A percentile compares a stretch with the other conserved stretches of the same genome.
phyloP scores from a whole-genome alignment of 2,329 filamentous ascomycete species.

The Corinectria fuckeliana region DNA sequence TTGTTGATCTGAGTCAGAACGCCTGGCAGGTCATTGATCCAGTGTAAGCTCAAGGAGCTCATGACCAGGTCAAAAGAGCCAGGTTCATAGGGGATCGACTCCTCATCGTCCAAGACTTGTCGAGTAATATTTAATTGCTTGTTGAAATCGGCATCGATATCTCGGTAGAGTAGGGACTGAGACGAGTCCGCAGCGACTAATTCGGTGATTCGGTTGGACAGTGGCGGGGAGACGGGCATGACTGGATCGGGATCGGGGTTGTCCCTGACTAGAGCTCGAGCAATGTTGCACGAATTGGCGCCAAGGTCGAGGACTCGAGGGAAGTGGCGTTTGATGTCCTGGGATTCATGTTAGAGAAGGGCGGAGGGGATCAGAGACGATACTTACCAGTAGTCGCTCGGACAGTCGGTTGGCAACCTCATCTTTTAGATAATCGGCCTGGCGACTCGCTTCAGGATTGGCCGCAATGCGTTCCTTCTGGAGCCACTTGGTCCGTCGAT shows the following conservation, averaged over 20 bases:
- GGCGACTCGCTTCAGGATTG: conserved; percentile 73
- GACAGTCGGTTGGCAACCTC: conserved; percentile 86
- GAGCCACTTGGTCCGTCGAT: conserved; percentile 82
- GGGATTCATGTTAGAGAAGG: conserved; percentile 22
- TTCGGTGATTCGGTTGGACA: conserved; percentile 73
- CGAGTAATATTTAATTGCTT: conserved; percentile 73
- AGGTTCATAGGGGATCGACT: conserved; percentile 76
- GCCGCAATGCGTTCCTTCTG: conserved; percentile 87
- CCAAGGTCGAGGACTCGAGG: conserved; percentile 87
- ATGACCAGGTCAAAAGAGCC: conserved; percentile 88
- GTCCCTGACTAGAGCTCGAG: conserved; percentile 75
- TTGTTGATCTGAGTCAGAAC: conserved; percentile 84
- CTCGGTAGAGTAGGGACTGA: conserved; percentile 77
- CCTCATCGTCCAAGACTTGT: conserved; percentile 75
- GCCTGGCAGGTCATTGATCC: conserved; percentile 95
- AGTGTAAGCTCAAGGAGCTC: conserved; percentile 89
- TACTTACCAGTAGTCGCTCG: conserved; percentile 77
- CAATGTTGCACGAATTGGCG: conserved; percentile 94
- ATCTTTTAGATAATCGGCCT: conserved; percentile 91
- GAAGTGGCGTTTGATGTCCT: conserved; percentile 94
- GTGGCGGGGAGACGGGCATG: conserved; percentile 66
- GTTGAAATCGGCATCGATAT: conserved; percentile 78
- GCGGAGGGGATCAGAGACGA: background rate
- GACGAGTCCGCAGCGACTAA: conserved; percentile 87
- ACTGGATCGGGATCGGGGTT: conserved; percentile 67